Conservation (phyloP, 306 rosid species). For the Calophaca sinica region DNA sequence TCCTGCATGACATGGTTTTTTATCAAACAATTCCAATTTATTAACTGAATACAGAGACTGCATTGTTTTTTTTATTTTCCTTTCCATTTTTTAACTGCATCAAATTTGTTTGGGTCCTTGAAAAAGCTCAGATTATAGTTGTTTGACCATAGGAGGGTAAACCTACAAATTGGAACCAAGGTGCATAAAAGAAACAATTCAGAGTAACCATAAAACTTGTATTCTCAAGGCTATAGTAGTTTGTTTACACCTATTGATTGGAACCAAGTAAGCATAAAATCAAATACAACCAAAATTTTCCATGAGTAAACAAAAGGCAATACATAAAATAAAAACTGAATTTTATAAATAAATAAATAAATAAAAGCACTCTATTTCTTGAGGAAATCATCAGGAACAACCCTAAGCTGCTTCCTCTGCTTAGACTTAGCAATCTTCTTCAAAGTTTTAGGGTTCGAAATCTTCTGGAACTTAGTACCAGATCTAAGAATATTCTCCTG, state of each 20-base stretch:
- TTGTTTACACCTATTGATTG: not conserved
- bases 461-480: conserved; percentile 84
- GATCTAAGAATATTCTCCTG: conserved; percentile 78
- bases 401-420: conserved; percentile 72
- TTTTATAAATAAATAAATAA: not conserved
- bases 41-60: no score
- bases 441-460: conserved; percentile 81
- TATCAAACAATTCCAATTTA: no score
- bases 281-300: conserved; percentile 17
- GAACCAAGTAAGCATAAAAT: not conserved
- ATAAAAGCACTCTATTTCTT: conserved; percentile 35
- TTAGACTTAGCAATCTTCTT: conserved; percentile 83
- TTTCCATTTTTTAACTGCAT: no score
- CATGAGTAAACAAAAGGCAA: not conserved
- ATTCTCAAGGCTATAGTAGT: not conserved
- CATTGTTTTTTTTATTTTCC: no score
- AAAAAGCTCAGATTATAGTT: not conserved
- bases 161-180: not conserved
- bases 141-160: no score
- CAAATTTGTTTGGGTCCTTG: not conserved
- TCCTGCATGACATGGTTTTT: not conserved
- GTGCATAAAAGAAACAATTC: not conserved
- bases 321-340: conserved; percentile 15
- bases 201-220: not conserved
- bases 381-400: conserved; percentile 73